Percentiles rank a stretch among this genome's conserved stretches.
phyloP scores from a whole-genome alignment of 805 yeast genomes.

The Metschnikowia chrysomelidarum region DNA sequence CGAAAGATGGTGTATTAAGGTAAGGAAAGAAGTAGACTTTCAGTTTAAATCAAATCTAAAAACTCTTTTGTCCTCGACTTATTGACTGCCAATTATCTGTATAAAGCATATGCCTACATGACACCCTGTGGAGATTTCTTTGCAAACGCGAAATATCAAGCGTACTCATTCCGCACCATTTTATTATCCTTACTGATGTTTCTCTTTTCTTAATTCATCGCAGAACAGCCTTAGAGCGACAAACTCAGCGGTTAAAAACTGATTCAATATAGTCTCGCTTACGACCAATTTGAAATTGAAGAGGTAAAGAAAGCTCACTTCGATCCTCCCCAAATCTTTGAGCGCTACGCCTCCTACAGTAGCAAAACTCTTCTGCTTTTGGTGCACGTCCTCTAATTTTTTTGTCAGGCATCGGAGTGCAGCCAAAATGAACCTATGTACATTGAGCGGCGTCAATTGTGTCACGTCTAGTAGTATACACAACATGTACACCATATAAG shows the following conservation, averaged over 20 bases:
- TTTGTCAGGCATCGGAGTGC: constrained; percentile 40
- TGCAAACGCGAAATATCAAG: too few species aligned
- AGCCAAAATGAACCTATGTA: constrained; percentile 39
- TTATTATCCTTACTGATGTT: too few species aligned
- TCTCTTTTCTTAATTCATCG: constrained; percentile 6
- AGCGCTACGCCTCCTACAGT: constrained; percentile 44
- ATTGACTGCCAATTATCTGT: too few species aligned
- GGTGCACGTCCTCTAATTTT: constrained; percentile 44
- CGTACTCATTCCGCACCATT: too few species aligned
- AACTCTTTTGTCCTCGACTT: too few species aligned
- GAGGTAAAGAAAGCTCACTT: constrained; percentile 49
- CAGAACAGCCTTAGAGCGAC: constrained; percentile 29
- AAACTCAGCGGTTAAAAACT: constrained; percentile 33
- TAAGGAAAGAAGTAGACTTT: too few species aligned
- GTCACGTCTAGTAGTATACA: constrained; percentile 32
- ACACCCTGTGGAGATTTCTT: too few species aligned
- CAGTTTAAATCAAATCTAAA: too few species aligned
- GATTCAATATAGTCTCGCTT: constrained; percentile 32
- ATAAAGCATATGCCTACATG: too few species aligned
- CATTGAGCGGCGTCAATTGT: constrained; percentile 35
- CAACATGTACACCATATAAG: constrained; percentile 36
- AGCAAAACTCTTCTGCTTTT: constrained; percentile 41
- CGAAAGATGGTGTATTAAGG: too few species aligned
- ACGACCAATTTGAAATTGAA: constrained; percentile 49
- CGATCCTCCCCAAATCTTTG: constrained; percentile 46